These are phyloP conservation scores for Amphichorda felina DNA, from an alignment of 2,329 filamentous ascomycete species.

Conservation along the genomic window DNA sequence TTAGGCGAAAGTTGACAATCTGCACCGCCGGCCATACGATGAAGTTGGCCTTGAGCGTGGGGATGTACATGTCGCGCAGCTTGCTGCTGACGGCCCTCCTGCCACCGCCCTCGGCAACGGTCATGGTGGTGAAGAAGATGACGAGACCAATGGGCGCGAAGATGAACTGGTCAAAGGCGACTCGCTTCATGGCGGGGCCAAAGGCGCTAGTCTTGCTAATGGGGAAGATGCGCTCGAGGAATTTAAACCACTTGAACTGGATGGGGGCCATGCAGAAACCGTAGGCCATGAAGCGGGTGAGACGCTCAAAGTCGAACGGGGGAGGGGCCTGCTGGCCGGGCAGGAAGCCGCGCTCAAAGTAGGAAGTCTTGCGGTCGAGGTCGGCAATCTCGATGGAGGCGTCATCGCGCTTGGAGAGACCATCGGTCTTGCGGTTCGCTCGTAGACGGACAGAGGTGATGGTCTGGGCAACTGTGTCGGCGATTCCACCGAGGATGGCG, in stretches of 20 bases:
- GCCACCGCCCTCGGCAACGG: slow-evolving; percentile 83
- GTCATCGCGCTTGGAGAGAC: slow-evolving; percentile 51
- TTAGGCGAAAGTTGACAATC: slow-evolving; percentile 88
- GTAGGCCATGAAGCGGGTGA: slow-evolving; percentile 94
- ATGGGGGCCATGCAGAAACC: slow-evolving; percentile 92
- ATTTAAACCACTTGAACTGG: slow-evolving; percentile 92
- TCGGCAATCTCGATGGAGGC: slow-evolving; percentile 84
- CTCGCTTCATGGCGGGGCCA: slow-evolving; percentile 73
- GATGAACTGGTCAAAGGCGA: slow-evolving; percentile 83
- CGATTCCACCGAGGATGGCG: slow-evolving; percentile 85
- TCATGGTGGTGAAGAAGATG: slow-evolving; percentile 94
- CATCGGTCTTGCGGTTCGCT: slow-evolving; percentile 49
- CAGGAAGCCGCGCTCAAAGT: slow-evolving; percentile 52
- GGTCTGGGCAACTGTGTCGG: slow-evolving; percentile 90
- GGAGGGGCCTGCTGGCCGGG: slow-evolving; percentile 53
- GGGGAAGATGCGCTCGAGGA: slow-evolving; percentile 72
- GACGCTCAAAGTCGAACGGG: slow-evolving; percentile 88
- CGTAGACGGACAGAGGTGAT: slow-evolving; percentile 72
- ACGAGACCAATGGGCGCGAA: slow-evolving; percentile 85
- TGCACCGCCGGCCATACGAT: slow-evolving; percentile 93
- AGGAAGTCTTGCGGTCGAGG: slow-evolving; percentile 66
- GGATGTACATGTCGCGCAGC: slow-evolving; percentile 86
- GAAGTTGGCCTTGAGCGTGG: slow-evolving; percentile 91
- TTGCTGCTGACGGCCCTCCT: slow-evolving; percentile 69
- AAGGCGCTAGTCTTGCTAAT: slow-evolving; percentile 67